Evolutionary conservation across 2,329 filamentous ascomycete genomes (phyloP).

Genomic region (Leptographium procerum): DNA sequence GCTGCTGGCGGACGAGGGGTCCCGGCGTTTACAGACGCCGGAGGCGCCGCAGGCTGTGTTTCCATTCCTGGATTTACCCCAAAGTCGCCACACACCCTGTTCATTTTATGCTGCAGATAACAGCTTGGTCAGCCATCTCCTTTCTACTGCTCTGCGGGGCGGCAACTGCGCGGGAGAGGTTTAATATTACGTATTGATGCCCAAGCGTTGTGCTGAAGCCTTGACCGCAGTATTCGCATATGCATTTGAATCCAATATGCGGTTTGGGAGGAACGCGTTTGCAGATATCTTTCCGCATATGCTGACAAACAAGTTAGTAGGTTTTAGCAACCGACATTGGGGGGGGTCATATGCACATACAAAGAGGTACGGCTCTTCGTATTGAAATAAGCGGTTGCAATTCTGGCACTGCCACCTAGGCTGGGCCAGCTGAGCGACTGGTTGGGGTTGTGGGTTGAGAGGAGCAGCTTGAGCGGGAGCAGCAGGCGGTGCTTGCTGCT

Average conservation of each 20-base stretch:
- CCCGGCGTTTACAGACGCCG: background rate
- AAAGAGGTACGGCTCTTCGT: constrained; percentile 17
- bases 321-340: background rate
- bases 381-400: constrained; percentile 26
- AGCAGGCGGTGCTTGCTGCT: background rate
- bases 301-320: constrained; percentile 15
- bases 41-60: background rate
- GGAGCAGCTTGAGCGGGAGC: background rate
- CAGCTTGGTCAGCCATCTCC: background rate
- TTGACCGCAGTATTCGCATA: constrained; percentile 34
- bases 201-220: constrained; percentile 31
- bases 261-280: constrained; percentile 14
- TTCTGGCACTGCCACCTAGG: constrained; percentile 13
- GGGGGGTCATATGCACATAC: constrained; percentile 17
- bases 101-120: constrained; percentile 24
- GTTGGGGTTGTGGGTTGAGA: background rate
- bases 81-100: constrained; percentile 33
- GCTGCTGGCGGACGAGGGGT: background rate
- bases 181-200: constrained; percentile 26
- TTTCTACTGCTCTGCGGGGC: too few species aligned
- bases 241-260: constrained; percentile 21
- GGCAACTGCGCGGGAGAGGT: too few species aligned
- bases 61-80: background rate
- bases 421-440: background rate
- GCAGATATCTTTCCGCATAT: constrained; percentile 24